A percentile compares a stretch with the other conserved stretches of the same genome.
Conservation (phyloP, 306 rosid genomes). For the cucumber (Cucumis sativus) region DNA sequence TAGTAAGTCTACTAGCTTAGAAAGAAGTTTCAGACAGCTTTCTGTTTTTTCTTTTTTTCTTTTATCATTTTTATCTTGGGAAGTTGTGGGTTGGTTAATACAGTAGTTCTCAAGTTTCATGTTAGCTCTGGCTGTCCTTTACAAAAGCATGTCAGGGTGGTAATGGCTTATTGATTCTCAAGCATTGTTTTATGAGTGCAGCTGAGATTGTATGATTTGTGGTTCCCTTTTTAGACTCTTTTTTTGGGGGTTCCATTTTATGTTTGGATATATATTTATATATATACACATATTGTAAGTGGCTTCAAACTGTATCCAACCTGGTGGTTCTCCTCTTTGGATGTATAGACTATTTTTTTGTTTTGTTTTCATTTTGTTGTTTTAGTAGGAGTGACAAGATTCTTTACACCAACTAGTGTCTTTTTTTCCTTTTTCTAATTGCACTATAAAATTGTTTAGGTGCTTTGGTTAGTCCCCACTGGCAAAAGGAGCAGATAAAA, state of each 20-base stretch:
- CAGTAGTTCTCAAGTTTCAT: background rate
- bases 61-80: background rate
- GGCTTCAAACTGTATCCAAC: slow-evolving; percentile 8
- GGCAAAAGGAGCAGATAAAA: no score
- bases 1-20: background rate
- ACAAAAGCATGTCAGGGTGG: background rate
- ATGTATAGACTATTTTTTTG: background rate
- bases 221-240: background rate
- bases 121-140: background rate
- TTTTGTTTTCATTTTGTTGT: slow-evolving; percentile 1
- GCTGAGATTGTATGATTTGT: slow-evolving; percentile 11
- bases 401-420: background rate
- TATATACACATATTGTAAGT: background rate
- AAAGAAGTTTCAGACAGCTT: background rate
- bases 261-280: background rate
- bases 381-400: background rate
- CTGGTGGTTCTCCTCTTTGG: background rate
- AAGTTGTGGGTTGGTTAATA: background rate
- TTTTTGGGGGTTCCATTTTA: background rate
- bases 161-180: slow-evolving; percentile 1
- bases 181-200: slow-evolving; percentile 12
- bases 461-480: background rate
- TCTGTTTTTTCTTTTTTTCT: background rate
- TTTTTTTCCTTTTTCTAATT: background rate
- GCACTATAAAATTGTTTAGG: background rate